Evolutionary conservation across 305 asterid species (phyloP).

Genomic region (Plantago coronopus): DNA sequence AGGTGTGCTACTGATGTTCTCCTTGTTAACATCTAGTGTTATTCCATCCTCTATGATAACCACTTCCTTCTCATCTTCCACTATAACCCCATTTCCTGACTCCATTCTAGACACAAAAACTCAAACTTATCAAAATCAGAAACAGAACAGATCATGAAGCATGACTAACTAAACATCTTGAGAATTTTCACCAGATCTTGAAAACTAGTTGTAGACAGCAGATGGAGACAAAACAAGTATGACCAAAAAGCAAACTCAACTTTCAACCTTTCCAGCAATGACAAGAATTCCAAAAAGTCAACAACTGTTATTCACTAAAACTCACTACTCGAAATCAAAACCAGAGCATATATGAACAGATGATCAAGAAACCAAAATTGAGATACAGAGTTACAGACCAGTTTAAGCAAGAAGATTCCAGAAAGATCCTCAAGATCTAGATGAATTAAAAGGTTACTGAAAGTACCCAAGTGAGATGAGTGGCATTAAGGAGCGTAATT

Average conservation of each 20-base stretch:
- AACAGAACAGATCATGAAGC: constrained; percentile 2
- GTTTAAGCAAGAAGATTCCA: constrained; percentile 7
- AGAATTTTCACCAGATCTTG: too few relatives aligned
- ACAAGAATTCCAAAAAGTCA: constrained; percentile 13
- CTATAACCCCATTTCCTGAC: constrained; percentile 52
- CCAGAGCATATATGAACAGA: constrained; percentile 6
- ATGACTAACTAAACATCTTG: too few relatives aligned
- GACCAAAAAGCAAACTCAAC: too few relatives aligned
- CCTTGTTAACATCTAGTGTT: constrained; percentile 41
- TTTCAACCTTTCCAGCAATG: too few relatives aligned
- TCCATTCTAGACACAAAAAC: constrained; percentile 40
- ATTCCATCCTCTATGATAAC: constrained; percentile 37
- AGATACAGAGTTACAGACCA: not conserved
- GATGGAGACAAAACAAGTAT: too few relatives aligned
- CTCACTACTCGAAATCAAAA: too few relatives aligned
- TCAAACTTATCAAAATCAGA: constrained; percentile 8
- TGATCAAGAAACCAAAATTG: constrained; percentile 8
- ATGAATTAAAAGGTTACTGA: constrained; percentile 25
- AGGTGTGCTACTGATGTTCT: constrained; percentile 28
- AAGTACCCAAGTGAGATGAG: not conserved
- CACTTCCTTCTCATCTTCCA: constrained; percentile 52
- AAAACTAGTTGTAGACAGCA: too few relatives aligned
- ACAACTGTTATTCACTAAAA: too few relatives aligned
- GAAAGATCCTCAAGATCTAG: constrained; percentile 18
- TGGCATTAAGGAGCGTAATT: not conserved